A percentile compares a stretch with the other conserved stretches of the same genome.
Conservation (phyloP, 2,329 filamentous ascomycete genomes). For the Rutstroemia sp. region DNA sequence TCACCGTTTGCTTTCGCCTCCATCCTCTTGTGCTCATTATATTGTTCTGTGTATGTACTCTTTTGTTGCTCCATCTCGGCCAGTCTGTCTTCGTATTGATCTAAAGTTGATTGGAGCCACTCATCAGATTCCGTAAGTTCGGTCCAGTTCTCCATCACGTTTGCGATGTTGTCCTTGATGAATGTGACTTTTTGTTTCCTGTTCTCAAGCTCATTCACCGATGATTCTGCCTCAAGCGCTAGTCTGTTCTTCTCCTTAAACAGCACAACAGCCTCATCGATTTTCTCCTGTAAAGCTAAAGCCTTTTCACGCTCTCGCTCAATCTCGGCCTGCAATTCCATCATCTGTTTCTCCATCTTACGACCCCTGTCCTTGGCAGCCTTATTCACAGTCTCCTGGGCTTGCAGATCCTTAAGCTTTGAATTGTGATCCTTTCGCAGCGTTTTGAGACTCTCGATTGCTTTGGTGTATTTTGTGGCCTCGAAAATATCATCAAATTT, state of each 20-base stretch:
- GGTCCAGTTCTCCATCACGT: constrained; percentile 63
- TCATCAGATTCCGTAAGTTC: constrained; percentile 74
- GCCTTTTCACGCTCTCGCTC: constrained; percentile 52
- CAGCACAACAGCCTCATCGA: constrained; percentile 37
- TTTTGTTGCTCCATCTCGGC: constrained; percentile 56
- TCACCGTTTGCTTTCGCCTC: constrained; percentile 38
- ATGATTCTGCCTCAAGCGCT: constrained; percentile 64
- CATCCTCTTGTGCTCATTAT: constrained; percentile 53
- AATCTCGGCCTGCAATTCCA: constrained; percentile 59
- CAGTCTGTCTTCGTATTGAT: constrained; percentile 72
- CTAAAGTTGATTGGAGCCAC: constrained; percentile 62
- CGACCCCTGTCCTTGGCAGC: constrained; percentile 75
- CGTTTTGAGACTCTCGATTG: constrained; percentile 88
- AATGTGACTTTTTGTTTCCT: constrained; percentile 70
- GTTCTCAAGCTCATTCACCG: constrained; percentile 67
- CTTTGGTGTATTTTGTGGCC: constrained; percentile 92
- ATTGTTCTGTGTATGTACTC: constrained; percentile 54
- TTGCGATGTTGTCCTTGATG: constrained; percentile 64
- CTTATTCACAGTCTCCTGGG: constrained; percentile 71
- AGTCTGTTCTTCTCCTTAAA: constrained; percentile 63
- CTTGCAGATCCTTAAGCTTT: constrained; percentile 64
- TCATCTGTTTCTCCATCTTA: constrained; percentile 56
- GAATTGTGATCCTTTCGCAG: constrained; percentile 77
- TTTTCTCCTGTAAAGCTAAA: constrained; percentile 38
- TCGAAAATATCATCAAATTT: constrained; percentile 98